Percentiles rank a stretch among this genome's conserved stretches.
These are phyloP conservation scores for Zelopaecilomyces penicillatus DNA, from an alignment of 2,329 filamentous ascomycete species.

Conservation along the genomic window DNA sequence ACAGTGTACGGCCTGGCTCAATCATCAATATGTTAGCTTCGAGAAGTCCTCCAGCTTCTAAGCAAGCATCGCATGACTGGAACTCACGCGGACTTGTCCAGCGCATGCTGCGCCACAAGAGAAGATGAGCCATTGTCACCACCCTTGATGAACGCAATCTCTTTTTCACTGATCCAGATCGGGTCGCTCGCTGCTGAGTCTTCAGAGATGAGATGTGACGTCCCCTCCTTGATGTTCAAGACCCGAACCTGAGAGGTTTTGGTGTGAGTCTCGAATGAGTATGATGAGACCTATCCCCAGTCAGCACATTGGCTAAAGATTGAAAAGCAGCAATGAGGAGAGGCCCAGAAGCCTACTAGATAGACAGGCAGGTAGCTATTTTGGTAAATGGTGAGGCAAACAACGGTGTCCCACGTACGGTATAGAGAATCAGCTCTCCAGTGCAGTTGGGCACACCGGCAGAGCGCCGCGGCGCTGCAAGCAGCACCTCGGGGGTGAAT, in stretches of 20 bases:
- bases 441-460: constrained; percentile 60
- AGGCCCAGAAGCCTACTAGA: too few species aligned
- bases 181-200: constrained; percentile 60
- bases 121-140: constrained; percentile 39
- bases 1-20: constrained; percentile 4
- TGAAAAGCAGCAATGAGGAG: constrained; percentile 10
- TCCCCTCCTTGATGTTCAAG: constrained; percentile 59
- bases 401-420: constrained; percentile 29
- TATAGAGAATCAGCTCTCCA: constrained; percentile 58
- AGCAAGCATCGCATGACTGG: neutral
- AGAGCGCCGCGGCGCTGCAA: constrained; percentile 67
- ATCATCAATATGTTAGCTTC: neutral
- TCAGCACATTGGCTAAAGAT: too few species aligned
- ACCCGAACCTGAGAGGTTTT: constrained; percentile 62
- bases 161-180: constrained; percentile 64
- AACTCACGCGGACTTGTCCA: constrained; percentile 31
- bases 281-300: constrained; percentile 51
- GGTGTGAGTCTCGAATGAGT: constrained; percentile 69
- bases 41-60: constrained; percentile 12
- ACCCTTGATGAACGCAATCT: constrained; percentile 47
- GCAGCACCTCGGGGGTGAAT: constrained; percentile 69
- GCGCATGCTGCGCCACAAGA: constrained; percentile 32
- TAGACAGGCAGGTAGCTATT: too few species aligned
- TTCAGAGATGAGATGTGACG: constrained; percentile 57
- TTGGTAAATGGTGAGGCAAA: neutral